Evolutionary conservation across 495 filamentous ascomycete species (phyloP).

Genomic region (Cudoniella acicularis): DNA sequence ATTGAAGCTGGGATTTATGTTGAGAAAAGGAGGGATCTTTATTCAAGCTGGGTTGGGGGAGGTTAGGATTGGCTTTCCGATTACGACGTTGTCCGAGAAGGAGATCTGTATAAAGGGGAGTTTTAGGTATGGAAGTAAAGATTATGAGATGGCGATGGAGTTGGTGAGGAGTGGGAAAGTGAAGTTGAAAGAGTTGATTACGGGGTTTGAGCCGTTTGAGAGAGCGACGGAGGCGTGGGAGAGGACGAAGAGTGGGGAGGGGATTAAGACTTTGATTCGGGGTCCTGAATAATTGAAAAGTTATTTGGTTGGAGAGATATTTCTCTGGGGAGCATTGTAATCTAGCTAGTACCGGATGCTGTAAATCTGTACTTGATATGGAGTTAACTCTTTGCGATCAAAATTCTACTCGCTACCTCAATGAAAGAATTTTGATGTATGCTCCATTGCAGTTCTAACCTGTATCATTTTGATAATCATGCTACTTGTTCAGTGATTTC

Average conservation of each 20-base stretch:
- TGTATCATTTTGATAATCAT: too few relatives aligned
- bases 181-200: slow-evolving; percentile 68
- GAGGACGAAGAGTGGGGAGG: slow-evolving; percentile 69
- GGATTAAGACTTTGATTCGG: slow-evolving; percentile 81
- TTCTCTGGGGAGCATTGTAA: too few relatives aligned
- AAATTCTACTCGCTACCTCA: too few relatives aligned
- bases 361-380: too few relatives aligned
- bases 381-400: too few relatives aligned
- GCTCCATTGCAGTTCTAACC: too few relatives aligned
- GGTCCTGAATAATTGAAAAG: slow-evolving; percentile 39
- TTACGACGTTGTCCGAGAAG: slow-evolving; percentile 74
- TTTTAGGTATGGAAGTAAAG: slow-evolving; percentile 79
- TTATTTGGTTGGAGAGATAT: too few relatives aligned
- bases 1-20: slow-evolving; percentile 71
- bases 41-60: slow-evolving; percentile 83
- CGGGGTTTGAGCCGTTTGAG: slow-evolving; percentile 63
- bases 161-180: slow-evolving; percentile 62
- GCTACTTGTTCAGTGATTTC: too few relatives aligned
- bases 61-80: slow-evolving; percentile 73
- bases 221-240: slow-evolving; percentile 76
- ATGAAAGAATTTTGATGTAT: too few relatives aligned
- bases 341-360: too few relatives aligned
- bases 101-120: slow-evolving; percentile 77
- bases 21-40: slow-evolving; percentile 71
- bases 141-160: slow-evolving; percentile 74